phyloP scores from a whole-genome alignment of 2,329 filamentous ascomycete species.

The Alternaria triticimaculans region DNA sequence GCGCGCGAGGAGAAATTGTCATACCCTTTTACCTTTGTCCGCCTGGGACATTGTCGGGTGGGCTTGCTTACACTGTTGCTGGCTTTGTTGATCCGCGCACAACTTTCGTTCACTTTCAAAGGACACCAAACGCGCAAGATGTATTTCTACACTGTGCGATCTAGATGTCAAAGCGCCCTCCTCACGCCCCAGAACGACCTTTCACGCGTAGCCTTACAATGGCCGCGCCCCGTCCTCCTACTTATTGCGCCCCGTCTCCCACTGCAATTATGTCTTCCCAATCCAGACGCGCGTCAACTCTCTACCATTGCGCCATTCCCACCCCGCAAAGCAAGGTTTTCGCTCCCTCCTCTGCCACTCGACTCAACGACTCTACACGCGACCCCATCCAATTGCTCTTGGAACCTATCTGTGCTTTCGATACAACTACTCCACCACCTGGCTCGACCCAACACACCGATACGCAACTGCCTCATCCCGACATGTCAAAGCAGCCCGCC shows the following conservation, averaged over 20 bases:
- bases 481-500: slow-evolving; percentile 15
- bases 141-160: slow-evolving; percentile 1
- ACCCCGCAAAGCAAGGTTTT: neutral
- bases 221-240: neutral
- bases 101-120: slow-evolving; percentile 1
- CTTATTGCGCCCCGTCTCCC: neutral
- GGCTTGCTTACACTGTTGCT: neutral
- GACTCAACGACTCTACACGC: neutral
- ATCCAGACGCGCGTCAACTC: neutral
- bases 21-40: slow-evolving; percentile 12
- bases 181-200: neutral
- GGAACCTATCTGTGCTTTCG: neutral
- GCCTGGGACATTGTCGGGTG: slow-evolving; percentile 5
- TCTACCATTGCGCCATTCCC: neutral
- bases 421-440: neutral
- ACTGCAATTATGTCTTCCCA: neutral
- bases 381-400: neutral
- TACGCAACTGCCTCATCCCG: neutral
- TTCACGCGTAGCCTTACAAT: slow-evolving; percentile 1
- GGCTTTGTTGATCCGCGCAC: slow-evolving; percentile 2
- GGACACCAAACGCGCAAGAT: neutral
- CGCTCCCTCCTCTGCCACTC: neutral
- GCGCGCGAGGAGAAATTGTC: neutral
- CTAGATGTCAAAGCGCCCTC: slow-evolving; percentile 7
- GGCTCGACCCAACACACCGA: neutral